Conservation (phyloP, 208 protist species). For the Leishmania gerbilli region DNA sequence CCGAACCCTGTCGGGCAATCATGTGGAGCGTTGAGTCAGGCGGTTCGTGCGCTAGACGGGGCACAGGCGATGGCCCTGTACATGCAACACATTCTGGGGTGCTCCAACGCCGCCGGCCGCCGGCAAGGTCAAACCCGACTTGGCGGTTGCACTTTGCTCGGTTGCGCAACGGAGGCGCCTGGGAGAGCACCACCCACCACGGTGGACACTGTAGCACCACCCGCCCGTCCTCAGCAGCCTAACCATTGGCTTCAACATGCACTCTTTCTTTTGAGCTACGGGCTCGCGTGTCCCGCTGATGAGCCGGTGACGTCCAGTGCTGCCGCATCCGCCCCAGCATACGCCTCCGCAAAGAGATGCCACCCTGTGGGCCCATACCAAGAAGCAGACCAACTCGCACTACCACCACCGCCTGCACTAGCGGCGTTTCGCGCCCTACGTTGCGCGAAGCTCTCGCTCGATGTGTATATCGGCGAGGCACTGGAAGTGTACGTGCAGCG, state of each 20-base stretch:
- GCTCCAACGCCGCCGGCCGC: neutral
- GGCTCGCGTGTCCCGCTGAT: neutral
- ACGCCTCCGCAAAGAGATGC: neutral
- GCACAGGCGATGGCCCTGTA: constrained; percentile 27
- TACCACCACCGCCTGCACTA: constrained; percentile 7
- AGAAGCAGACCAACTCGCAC: neutral
- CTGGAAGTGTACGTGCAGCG: constrained; percentile 34
- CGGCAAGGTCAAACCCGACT: neutral
- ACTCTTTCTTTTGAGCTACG: constrained; percentile 49
- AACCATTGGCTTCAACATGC: constrained; percentile 48
- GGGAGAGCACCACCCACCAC: neutral
- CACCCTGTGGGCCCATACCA: neutral
- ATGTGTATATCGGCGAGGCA: constrained; percentile 22
- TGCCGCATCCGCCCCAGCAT: neutral
- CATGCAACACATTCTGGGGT: constrained; percentile 23
- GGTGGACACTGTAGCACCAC: neutral
- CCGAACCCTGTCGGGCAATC: neutral
- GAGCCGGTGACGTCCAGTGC: neutral
- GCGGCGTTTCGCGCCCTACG: constrained; percentile 23
- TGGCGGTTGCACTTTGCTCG: neutral
- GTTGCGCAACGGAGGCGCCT: neutral
- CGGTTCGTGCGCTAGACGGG: constrained; percentile 14
- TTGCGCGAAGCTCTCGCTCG: constrained; percentile 17
- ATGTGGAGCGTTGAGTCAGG: neutral
- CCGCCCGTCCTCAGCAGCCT: neutral